Evolutionary conservation across 2,329 filamentous ascomycete species (phyloP), one percentile per base, ranked within the genome.

Genomic region (Xylariaceae sp.): DNA sequence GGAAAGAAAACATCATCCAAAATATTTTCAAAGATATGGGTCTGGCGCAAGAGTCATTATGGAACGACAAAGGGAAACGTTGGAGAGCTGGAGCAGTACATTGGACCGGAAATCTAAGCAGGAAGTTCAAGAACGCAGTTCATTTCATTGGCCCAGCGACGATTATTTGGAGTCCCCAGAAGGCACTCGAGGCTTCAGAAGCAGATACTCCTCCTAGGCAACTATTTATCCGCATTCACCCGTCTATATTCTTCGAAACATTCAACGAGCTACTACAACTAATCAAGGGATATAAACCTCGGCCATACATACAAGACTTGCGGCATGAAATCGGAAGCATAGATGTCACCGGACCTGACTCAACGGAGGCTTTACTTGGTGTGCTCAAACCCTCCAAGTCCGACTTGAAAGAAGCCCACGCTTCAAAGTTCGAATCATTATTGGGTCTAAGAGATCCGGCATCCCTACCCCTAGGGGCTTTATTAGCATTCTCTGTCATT

Each of bases 181-280:
- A 50, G 46, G 68, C 65, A 4, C 37, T 53, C 26, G 64, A 67
- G 7, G 28, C 61, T 26, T 60, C 56, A 33, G 58, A 58, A 44
- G 31, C 41, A 21, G 59, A 58, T 53, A 69, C 41, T 51, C 53
- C 62, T 60, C 65, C 17, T 26, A 73, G 75, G 72, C 78, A 82
- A 14, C 70, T 91, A 1, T 86, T 94, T 53, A 74, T 97, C 48
- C 82, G 93, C 52, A 77, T 94, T 1, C 94, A 98, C 71, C 95
- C 95, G 2, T 88, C 92, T 17, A 88, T 89, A 6, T 94, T 92
- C 67, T 74, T 86, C 1, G 83, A 90, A 64, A 72, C 88, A 0
- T 92, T 90, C 78, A 78, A 86, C 19, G 81, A 88, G 58, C 72
- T 92, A 2, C 67, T 86, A 14, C 77, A 78, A 2, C 72, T 86